Base-by-base conservation (phyloP, 805 yeast genomes). In the Kluyveromyces nonfermentans region DNA sequence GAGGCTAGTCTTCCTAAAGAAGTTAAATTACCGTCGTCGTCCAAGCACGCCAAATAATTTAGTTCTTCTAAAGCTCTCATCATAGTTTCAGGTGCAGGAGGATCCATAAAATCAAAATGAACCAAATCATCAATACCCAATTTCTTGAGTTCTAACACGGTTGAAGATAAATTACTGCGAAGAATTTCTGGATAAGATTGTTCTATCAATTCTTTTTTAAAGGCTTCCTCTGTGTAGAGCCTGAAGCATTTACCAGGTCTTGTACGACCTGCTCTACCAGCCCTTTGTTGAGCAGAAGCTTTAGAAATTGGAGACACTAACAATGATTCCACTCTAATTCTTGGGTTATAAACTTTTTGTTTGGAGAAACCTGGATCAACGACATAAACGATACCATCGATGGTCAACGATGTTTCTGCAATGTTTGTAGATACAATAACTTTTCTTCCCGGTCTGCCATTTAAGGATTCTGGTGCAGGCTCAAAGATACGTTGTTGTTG, bases 181-280 rank as follows among this genome's bases (percentile, higher is more conserved):
- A 93, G 71, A 63, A 90, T 89, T 67, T 90, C 98, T 1, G 98
- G 98, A 59, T 90, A 86, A 56, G 94, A 84, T 63, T 94, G 97
- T 58, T 90, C 96, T 50, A 87, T 85, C 56, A 90, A 73, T 63
- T 93, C 97, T 60, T 85, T 84, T 60, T 87, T 80, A 72, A 87
- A 90, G 1, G 97, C 97, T 56, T 88, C 97, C 62, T 93, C 97
- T 1, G 98, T 93, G 68, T 90, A 90, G 43, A 90, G 72, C 60
- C 98, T 75, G 76, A 90, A 90, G 67, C 97, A 90, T 65, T 93
- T 90, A 60, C 98, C 98, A 14, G 97, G 96, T 58, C 96, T 78
- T 6, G 97, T 90, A 78, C 98, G 90, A 70, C 98, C 98, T 44
- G 98, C 98, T 76, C 98, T 85, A 76, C 98, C 98, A 31, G 97